phyloP scores from a whole-genome alignment of 441 rosid genomes.

The Adansonia madagascariensis region DNA sequence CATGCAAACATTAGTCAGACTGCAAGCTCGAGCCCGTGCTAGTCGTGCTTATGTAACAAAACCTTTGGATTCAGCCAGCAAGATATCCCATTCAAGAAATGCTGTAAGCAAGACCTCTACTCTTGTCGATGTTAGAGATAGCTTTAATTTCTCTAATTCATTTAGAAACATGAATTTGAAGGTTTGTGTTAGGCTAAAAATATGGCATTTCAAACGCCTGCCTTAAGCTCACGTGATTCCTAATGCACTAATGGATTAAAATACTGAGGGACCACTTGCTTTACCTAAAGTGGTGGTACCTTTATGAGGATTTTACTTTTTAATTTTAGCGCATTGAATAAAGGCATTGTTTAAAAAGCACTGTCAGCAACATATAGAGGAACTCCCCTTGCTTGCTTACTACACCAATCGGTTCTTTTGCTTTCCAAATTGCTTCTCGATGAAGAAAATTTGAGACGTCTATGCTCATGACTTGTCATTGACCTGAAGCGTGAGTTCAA shows the following conservation, averaged over 20 bases:
- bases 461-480: slow-evolving; percentile 6
- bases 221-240: neutral
- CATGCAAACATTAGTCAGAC: slow-evolving; percentile 67
- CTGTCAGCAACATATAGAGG: too few relatives aligned
- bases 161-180: slow-evolving; percentile 9
- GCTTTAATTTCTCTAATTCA: slow-evolving; percentile 28
- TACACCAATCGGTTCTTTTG: neutral
- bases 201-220: neutral
- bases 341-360: neutral
- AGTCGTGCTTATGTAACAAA: slow-evolving; percentile 48
- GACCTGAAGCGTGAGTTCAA: neutral
- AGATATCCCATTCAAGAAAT: slow-evolving; percentile 42
- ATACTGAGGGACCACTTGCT: slow-evolving; percentile 19
- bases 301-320: slow-evolving; percentile 13
- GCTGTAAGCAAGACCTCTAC: slow-evolving; percentile 41
- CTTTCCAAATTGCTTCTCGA: neutral
- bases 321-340: neutral
- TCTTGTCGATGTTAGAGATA: slow-evolving; percentile 15
- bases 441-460: neutral
- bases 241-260: neutral
- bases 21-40: slow-evolving; percentile 63
- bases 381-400: neutral
- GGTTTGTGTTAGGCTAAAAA: neutral
- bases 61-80: slow-evolving; percentile 42
- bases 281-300: too few relatives aligned